A percentile compares a stretch with the other conserved stretches of the same genome.
Conservation (phyloP, 306 rosid genomes). For the Dryas alaskensis region DNA sequence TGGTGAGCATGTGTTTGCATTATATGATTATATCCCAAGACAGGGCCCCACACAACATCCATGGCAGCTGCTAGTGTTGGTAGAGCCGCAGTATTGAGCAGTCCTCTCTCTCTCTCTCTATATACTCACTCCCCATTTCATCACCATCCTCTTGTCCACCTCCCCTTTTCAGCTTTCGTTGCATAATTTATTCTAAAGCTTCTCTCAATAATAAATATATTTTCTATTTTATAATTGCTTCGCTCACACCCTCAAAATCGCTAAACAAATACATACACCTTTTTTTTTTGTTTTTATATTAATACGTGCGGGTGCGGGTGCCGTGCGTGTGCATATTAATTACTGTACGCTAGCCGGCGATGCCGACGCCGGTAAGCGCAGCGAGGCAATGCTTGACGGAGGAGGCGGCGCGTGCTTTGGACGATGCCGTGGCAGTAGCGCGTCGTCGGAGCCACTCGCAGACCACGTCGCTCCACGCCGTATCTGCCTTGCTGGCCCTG, state of each 20-base stretch:
- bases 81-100: not conserved
- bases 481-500: constrained; percentile 67
- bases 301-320: too few species aligned
- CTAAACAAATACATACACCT: constrained; percentile 21
- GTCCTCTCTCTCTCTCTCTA: constrained; percentile 20
- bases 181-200: not conserved
- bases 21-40: not conserved
- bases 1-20: constrained; percentile 1
- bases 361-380: constrained; percentile 96
- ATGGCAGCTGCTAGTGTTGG: not conserved
- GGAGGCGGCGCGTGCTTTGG: constrained; percentile 77
- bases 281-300: too few species aligned
- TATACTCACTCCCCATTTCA: not conserved
- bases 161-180: not conserved
- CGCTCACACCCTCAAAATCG: not conserved
- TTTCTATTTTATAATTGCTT: not conserved
- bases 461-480: constrained; percentile 84
- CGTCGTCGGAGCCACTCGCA: constrained; percentile 80
- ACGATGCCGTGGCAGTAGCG: constrained; percentile 81
- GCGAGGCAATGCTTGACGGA: constrained; percentile 96
- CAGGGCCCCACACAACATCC: not conserved
- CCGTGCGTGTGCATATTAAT: too few species aligned
- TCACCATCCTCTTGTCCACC: not conserved
- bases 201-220: too few species aligned
- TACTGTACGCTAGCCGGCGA: constrained; percentile 78